Evolutionary conservation across 1,139 yeast species (phyloP), one percentile per base, ranked within the genome.

Genomic region (Debaryomyces subglobosus): DNA sequence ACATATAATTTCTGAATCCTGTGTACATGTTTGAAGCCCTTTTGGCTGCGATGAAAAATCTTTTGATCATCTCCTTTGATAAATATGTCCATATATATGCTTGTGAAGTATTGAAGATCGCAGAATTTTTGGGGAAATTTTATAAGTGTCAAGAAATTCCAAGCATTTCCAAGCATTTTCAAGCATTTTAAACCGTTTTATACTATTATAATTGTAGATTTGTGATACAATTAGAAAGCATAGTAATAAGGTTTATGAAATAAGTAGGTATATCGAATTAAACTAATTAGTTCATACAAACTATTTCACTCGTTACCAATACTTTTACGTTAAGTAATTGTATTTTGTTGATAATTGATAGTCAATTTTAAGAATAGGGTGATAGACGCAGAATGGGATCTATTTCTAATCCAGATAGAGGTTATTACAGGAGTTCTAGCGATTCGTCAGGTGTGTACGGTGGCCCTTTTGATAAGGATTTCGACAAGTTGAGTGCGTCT

Each of bases 401-500:
- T 13, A 16, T 35, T 20, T 20, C 38, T 21, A 35, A 35, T 20
- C n/a, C 38, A 10, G 38, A 35, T 12, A 20, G 25, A 20, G 9
- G 25, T 12, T 35, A 18, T 20, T 16, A 35, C 9, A 10, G 12
- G 23, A 27, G n/a, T 27, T 35, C 38, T 20, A 35, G 24, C 4
- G 38, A 35, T 7, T 18, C 38, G 8, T 16, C 13, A 12, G 25
- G 13, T 3, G 8, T 5, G 9, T 35, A 9, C 25, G 38, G 25
- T 12, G 38, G 25, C 13, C 38, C 8, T 10, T 35, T 35, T n/a
- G 38, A 39, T 18, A 20, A 18, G 23, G 38, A 35, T 2, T 21
- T 36, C 10, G 46, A 43, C 29, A 34, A 23, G 30, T 27, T 35
- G 40, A 38, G 18, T 20, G 21, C 12, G 34, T 43, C 15, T 21